Conservation (phyloP, 352 stramenopile species). For the Blastocystis sp. region DNA sequence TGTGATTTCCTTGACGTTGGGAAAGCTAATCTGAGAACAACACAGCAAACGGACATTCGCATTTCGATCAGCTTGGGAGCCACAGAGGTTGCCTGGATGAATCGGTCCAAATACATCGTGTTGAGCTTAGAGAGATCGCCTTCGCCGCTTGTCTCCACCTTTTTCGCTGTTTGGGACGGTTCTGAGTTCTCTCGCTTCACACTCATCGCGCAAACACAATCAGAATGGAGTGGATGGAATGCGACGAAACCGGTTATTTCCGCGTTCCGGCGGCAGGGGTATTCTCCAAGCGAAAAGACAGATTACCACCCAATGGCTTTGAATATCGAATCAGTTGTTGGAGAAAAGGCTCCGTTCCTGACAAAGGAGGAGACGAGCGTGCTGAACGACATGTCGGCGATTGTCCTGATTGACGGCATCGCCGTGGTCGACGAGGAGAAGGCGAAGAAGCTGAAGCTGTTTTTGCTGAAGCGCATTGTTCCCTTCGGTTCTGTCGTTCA, state of each 20-base stretch:
- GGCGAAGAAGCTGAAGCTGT: conserved; percentile 24
- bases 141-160: not conserved
- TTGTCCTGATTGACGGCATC: conserved; percentile 20
- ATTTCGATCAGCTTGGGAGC: not conserved
- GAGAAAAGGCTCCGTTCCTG: conserved; percentile 21
- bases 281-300: too few relatives aligned
- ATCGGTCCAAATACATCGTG: not conserved
- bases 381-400: not conserved
- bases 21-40: not conserved
- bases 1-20: not conserved
- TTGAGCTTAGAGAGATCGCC: not conserved
- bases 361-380: not conserved
- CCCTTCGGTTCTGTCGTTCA: conserved; percentile 5
- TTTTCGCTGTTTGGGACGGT: not conserved
- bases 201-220: not conserved
- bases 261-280: too few relatives aligned
- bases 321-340: not conserved
- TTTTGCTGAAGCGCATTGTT: conserved; percentile 16
- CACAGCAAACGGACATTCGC: not conserved
- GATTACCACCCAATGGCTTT: conserved; percentile 17
- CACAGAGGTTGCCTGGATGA: not conserved
- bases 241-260: too few relatives aligned
- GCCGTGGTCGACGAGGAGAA: conserved; percentile 35
- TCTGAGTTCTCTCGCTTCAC: not conserved
- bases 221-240: not conserved